Base-by-base conservation (phyloP, 495 filamentous ascomycete genomes). In the Lophiotrema nucula region DNA sequence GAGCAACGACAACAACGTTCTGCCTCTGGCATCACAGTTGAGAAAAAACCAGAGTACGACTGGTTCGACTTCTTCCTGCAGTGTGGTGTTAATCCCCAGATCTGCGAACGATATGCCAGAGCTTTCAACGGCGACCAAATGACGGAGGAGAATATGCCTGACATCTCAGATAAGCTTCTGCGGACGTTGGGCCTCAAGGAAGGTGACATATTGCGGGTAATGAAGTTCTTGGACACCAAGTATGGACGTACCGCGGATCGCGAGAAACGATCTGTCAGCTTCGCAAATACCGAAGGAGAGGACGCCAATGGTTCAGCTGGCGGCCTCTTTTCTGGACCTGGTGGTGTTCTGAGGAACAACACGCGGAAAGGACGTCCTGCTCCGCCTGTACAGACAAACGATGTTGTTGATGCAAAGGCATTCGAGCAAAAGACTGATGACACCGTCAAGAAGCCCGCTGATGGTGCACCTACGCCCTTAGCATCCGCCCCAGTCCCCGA, bases 41-140 rank as follows among this genome's bases (percentile, higher is more conserved):
- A 71, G 50, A 62, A 83, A 69, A 82, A 83, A 64, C 74, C 83
- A 8, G 85, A 91, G 39, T 96, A 97, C 67, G 93, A 99, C 70
- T 99, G 93, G 93, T 99, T 97, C 67, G 89, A 96, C 62, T 97
- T 99, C 74, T 99, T 99, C 77, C 76, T 99, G 21, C 80, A 83
- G 53, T 90, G 91, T 68, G 93, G 95, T 26, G 89, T 97, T 54
- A 87, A 88, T 51, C 87, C 89, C 28, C 88, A 92, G 64, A 86
- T 93, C 41, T 97, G 93, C 72, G 91, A 97, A 71, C 81, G 95
- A 35, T 99, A 99, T 68, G 85, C 93, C 4, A 85, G 88, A 65
- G 88, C 88, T 10, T 97, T 99, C 65, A 66, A 79, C 25, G 84
- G 83, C 67, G 93, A 99, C 67, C 92, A 91, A 12, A 97, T 99